Conservation (phyloP, 768 basidiomycete genomes). For the Daedaleopsis sinensis region DNA sequence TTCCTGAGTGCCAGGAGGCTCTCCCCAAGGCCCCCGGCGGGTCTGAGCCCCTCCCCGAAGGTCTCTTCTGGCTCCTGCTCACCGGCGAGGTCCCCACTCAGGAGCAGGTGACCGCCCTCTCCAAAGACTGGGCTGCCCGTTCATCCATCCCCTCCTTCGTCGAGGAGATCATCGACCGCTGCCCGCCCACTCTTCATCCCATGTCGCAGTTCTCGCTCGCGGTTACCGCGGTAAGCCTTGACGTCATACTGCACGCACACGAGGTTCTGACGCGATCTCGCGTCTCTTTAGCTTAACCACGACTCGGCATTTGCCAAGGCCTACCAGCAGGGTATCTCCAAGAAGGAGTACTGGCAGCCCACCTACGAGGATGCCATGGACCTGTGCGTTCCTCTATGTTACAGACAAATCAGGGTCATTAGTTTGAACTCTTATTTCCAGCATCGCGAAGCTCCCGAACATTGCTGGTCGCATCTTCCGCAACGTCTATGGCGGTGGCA, state of each 20-base stretch:
- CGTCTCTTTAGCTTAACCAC: conserved; percentile 71
- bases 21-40: conserved; percentile 91
- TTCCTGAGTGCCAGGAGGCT: conserved; percentile 83
- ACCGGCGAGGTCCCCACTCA: conserved; percentile 94
- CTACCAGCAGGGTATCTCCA: conserved; percentile 88
- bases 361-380: conserved; percentile 92
- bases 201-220: conserved; percentile 99
- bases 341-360: conserved; percentile 97
- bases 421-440: conserved; percentile 27
- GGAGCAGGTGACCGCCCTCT: conserved; percentile 85
- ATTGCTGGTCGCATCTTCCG: conserved; percentile 93
- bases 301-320: conserved; percentile 96
- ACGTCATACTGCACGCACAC: neutral
- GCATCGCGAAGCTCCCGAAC: conserved; percentile 95
- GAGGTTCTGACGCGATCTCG: conserved; percentile 7
- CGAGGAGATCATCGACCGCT: conserved; percentile 95
- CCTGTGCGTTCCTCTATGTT: conserved; percentile 47
- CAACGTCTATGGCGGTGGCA: conserved; percentile 87
- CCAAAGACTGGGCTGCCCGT: conserved; percentile 94
- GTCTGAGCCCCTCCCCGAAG: conserved; percentile 89
- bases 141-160: conserved; percentile 90
- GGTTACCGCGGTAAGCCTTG: conserved; percentile 77
- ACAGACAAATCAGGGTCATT: neutral
- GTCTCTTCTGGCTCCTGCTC: conserved; percentile 92
- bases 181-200: conserved; percentile 92